Base-by-base conservation (phyloP, 2,329 filamentous ascomycete genomes). In the Talaromyces sp. region DNA sequence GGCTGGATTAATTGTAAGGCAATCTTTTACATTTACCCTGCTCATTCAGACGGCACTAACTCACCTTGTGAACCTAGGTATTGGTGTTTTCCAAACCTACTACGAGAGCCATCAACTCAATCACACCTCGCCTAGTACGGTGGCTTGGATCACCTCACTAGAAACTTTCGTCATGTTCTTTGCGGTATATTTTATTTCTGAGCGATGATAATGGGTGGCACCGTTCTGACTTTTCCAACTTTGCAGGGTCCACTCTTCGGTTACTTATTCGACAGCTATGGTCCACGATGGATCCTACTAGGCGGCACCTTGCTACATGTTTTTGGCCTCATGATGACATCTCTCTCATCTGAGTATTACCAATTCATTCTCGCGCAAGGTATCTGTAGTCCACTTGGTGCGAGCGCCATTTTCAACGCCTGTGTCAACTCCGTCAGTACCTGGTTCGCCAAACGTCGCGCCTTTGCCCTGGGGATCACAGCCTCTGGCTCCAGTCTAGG, bases 71-170 rank as follows among this genome's bases (percentile, higher is more conserved):
- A n/a, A n/a, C 13, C 11, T 39, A 66, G 63, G 63, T 36, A 66
- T 68, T 20, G 66, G 64, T 33, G 60, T 67, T 19, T 68, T 68
- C 49, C 82, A 86, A 61, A 76, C 79, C 17, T 84, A 85, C 63
- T 86, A 86, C 60, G 71, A 83, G 56, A 74, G 66, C 6, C 69
- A 77, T 7, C 75, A 80, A 16, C 69, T 86, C 2, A 65, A 60
- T 5, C 44, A 73, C 2, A 81, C 82, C 57, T 80, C 81, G 0
- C 63, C 80, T 1, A 82, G 80, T 49, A 80, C 80, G 0, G 74
- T 86, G n/a, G 74, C 83, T n/a, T 86, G 83, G 84, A 86, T 86
- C 42, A 77, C 81, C 0, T 82, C 82, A 0, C 65, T 85, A 4
- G 60, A 67, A 35, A 60, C 60, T 8, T 67, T 67, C 27, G 51